Evolutionary conservation across 1,284 basidiomycete species (phyloP).

Genomic region (Rhodotorula sp.): DNA sequence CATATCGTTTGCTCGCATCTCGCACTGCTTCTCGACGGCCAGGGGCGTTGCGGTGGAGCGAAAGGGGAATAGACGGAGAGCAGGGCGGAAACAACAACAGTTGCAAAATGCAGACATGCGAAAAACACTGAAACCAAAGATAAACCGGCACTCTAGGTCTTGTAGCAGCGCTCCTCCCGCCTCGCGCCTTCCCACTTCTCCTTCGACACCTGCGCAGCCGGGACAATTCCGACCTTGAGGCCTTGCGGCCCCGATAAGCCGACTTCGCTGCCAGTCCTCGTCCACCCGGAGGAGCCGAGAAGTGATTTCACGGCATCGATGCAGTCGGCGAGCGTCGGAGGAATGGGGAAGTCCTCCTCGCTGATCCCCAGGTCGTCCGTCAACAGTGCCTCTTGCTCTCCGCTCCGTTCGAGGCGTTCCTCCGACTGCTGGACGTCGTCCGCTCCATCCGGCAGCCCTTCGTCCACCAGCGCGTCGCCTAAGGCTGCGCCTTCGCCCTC

Average conservation of each 20-base stretch:
- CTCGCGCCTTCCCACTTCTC: conserved; percentile 12
- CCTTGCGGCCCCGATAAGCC: conserved; percentile 24
- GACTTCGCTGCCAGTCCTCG: conserved; percentile 8
- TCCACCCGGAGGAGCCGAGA: conserved; percentile 10
- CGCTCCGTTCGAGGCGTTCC: neutral
- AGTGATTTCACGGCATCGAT: neutral
- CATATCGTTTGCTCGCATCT: neutral
- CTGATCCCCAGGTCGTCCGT: neutral
- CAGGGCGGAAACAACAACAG: neutral
- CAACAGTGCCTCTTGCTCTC: neutral
- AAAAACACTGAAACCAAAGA: neutral
- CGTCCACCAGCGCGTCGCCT: neutral
- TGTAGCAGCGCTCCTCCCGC: conserved; percentile 21
- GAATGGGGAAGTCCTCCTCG: conserved; percentile 10
- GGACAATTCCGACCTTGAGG: conserved; percentile 1
- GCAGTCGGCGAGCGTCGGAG: conserved; percentile 22
- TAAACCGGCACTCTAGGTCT: neutral
- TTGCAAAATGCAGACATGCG: too few species aligned
- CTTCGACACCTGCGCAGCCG: neutral
- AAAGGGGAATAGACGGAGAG: too few species aligned
- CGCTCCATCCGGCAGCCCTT: neutral
- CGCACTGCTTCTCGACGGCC: too few species aligned
- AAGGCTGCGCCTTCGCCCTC: conserved; percentile 1
- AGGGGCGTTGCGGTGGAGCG: too few species aligned
- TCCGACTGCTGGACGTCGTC: neutral